phyloP scores from a whole-genome alignment of 2,329 filamentous ascomycete genomes.

The Pseudogymnoascus sp. region DNA sequence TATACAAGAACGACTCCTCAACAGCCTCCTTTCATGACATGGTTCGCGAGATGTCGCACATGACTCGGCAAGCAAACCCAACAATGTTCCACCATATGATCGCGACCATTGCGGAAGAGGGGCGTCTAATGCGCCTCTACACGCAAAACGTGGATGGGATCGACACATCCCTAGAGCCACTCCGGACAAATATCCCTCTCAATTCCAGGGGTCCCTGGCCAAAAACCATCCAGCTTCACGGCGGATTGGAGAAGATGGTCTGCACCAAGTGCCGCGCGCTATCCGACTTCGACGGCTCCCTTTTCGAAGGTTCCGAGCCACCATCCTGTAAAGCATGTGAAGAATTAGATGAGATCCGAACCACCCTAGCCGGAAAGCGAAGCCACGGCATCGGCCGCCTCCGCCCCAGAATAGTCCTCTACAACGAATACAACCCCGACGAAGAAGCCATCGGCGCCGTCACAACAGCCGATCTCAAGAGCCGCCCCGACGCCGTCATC shows the following conservation, averaged over 20 bases:
- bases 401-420: conserved; percentile 88
- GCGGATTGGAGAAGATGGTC: conserved; percentile 90
- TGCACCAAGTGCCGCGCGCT: conserved; percentile 86
- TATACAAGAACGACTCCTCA: conserved; percentile 85
- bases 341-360: conserved; percentile 68
- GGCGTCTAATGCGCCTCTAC: conserved; percentile 81
- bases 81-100: conserved; percentile 91
- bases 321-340: conserved; percentile 73
- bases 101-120: conserved; percentile 80
- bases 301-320: conserved; percentile 79
- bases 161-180: conserved; percentile 73
- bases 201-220: conserved; percentile 86
- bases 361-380: conserved; percentile 69
- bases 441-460: conserved; percentile 93
- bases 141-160: conserved; percentile 97
- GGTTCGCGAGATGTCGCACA: conserved; percentile 79
- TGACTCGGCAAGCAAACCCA: conserved; percentile 70
- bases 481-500: conserved; percentile 81
- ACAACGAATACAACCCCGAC: conserved; percentile 95
- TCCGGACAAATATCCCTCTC: conserved; percentile 75
- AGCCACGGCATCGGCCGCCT: conserved; percentile 89
- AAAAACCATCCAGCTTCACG: conserved; percentile 85
- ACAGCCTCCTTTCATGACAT: conserved; percentile 92
- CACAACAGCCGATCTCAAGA: conserved; percentile 75
- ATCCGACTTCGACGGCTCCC: conserved; percentile 64